Base-by-base conservation (phyloP, 2,329 filamentous ascomycete species). In the Lasiodiplodia theobromae region DNA sequence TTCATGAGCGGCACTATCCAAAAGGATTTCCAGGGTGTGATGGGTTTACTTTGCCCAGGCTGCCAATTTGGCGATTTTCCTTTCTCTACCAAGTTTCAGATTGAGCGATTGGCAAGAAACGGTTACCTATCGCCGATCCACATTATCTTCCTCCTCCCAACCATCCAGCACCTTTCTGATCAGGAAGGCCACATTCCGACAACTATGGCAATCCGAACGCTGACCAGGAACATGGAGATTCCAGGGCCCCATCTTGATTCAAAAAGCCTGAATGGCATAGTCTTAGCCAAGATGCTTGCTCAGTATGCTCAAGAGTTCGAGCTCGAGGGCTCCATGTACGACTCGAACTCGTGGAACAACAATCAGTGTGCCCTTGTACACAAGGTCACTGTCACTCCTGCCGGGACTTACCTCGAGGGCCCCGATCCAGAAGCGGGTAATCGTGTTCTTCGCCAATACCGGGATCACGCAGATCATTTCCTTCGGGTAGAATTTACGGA, bases 401-500 rank as follows among this genome's bases (percentile, higher is more conserved):
- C 78, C 2, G 79, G 79, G 5, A 68, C 72, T 44, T 76, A 81
- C 70, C 76, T 86, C 4, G 78, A 80, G 67, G 84, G 84, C 0
- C 84, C 84, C 2, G 80, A 82, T n/a, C 80, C 86, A 0, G 91
- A 93, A 74, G 86, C 86, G 7, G 89, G 88, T 68, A 94, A 94
- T 73, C 84, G 91, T 5, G 87, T 94, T 2, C 80, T 94, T 18
- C 86, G 92, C n/a, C 87, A 87, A 70, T 92, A 89, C 71, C 77
- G 84, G 0, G 73, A 85, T 0, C 82, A 88, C 68, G 85, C 84
- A 1, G 87, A 91, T 54, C 84, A 86, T 72, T 94, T 94, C 72
- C 74, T 92, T 0, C 86, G 92, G 0, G 91, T 94, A 0, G 85
- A 88, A 5, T 94, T 96, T 72, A 85, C 85, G 34, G 92, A 96